Evolutionary conservation across 176 grass and related monocot genomes (phyloP), one percentile per base, ranked within the genome.

Genomic region (Rhipidocladum racemiflorum): DNA sequence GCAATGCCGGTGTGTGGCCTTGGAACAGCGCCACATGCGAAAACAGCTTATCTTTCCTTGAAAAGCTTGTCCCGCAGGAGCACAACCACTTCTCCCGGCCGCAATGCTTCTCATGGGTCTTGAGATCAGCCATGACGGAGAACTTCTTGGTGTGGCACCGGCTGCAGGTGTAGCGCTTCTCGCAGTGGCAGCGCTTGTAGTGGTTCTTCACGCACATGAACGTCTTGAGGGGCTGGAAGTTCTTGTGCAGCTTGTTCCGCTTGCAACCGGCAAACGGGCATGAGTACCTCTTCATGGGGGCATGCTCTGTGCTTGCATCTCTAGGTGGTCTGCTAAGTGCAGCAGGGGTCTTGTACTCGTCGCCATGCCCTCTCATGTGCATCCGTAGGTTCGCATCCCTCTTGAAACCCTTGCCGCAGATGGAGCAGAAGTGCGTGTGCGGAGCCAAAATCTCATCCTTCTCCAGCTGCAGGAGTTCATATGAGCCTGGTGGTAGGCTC

Each of bases 1-100:
- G 84, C 16, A 97, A 49, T 3, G 87, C 87, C 0, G 91, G 94
- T 0, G 88, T 85, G 62, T 97, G 94, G 11, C 91, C 94, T 48
- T 93, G 89, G 67, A 97, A 97, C 40, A 97, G 74, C 4, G 88
- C 91, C 27, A 93, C 84, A 17, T 97, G 94, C 1, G 88, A 77
- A 9, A 97, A 97, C 4, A 97, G 85, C 77, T 97, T 97, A 68
- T 93, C 94, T 70, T 97, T 97, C 79, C 94, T 89, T 7, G 94
- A 91, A 54, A 97, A 97, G 30, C 63, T 91, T 2, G 91, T 93
- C 2, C 91, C 89, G 14, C 94, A 97, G 1, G 94, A 93, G 83
- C 91, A 93, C 43, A 97, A 44, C 91, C 94, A 97, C 71, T 80
- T 89, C 61, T 89, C 82, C 34, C 51, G 46, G 39, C 94, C 91